Conservation (phyloP, 2,329 filamentous ascomycete genomes). For the Ophiostoma perfectum region DNA sequence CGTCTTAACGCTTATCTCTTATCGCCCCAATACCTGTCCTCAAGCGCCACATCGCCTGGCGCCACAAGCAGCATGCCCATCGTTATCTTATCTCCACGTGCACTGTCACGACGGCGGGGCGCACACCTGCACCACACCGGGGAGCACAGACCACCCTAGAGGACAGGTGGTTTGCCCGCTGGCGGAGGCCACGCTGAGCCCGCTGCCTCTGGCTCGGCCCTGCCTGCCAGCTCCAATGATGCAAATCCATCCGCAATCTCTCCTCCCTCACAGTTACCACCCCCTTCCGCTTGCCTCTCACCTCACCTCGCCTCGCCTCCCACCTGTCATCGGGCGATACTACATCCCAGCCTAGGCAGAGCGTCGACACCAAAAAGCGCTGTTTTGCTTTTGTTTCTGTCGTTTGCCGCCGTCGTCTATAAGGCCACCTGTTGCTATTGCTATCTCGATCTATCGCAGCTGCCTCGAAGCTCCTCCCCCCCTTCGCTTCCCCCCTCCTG, state of each 20-base stretch:
- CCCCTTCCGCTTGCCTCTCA: constrained; percentile 3
- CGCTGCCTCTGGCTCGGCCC: constrained; percentile 10
- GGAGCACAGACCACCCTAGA: constrained; percentile 23
- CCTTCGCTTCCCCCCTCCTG: neutral
- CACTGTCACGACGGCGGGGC: constrained; percentile 3
- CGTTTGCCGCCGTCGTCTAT: too few species aligned
- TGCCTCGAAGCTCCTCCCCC: neutral
- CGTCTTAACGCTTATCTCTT: neutral
- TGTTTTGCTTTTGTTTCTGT: too few species aligned
- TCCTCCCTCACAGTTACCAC: neutral
- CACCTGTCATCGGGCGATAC: too few species aligned
- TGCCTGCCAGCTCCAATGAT: constrained; percentile 20
- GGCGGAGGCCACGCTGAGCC: neutral
- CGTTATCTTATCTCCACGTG: constrained; percentile 13
- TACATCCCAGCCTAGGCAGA: constrained; percentile 3
- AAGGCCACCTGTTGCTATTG: neutral
- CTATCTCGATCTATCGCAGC: neutral
- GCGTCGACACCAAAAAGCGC: neutral
- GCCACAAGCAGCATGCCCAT: neutral
- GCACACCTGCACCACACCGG: neutral
- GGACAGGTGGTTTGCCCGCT: constrained; percentile 24
- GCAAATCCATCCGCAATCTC: constrained; percentile 21
- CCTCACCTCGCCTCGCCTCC: constrained; percentile 5
- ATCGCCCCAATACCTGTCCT: neutral
- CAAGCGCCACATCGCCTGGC: neutral